Evolutionary conservation across 371 early-diverging fungal genomes (phyloP).

Genomic region (Mucor lusitanicus): DNA sequence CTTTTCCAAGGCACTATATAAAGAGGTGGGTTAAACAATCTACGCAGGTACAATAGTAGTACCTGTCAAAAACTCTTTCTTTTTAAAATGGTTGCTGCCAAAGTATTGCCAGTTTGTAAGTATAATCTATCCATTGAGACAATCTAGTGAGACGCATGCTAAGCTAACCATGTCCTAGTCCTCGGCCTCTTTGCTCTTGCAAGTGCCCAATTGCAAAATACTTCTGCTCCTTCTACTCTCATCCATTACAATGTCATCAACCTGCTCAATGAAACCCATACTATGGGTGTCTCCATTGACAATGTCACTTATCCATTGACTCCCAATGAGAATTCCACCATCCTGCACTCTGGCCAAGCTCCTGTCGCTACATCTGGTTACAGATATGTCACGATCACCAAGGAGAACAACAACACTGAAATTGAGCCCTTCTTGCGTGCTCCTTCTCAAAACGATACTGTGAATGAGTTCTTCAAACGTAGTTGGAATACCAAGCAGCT

Average conservation of each 20-base stretch:
- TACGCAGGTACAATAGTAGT: background rate
- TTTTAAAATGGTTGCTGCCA: background rate
- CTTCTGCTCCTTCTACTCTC: background rate
- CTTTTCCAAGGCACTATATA: background rate
- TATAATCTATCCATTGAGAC: background rate
- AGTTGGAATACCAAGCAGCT: constrained; percentile 18
- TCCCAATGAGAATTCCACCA: background rate
- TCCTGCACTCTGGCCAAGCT: constrained; percentile 20
- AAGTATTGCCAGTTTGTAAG: background rate
- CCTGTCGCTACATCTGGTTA: constrained; percentile 17
- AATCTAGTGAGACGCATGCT: background rate
- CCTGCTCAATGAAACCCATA: constrained; percentile 11
- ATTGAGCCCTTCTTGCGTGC: constrained; percentile 12
- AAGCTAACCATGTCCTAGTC: background rate
- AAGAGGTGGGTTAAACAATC: background rate
- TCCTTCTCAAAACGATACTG: constrained; percentile 5
- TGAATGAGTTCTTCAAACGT: constrained; percentile 23
- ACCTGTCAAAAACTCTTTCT: background rate
- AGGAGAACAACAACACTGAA: constrained; percentile 1
- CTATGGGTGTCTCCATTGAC: constrained; percentile 26
- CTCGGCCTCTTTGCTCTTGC: background rate
- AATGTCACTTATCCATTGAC: constrained; percentile 17
- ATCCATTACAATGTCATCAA: constrained; percentile 21
- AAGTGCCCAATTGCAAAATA: constrained; percentile 1
- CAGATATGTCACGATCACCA: constrained; percentile 10